Evolutionary conservation across 331 rosid species (phyloP), one percentile per base, ranked within the genome.

Genomic region (Spiraea crenata): DNA sequence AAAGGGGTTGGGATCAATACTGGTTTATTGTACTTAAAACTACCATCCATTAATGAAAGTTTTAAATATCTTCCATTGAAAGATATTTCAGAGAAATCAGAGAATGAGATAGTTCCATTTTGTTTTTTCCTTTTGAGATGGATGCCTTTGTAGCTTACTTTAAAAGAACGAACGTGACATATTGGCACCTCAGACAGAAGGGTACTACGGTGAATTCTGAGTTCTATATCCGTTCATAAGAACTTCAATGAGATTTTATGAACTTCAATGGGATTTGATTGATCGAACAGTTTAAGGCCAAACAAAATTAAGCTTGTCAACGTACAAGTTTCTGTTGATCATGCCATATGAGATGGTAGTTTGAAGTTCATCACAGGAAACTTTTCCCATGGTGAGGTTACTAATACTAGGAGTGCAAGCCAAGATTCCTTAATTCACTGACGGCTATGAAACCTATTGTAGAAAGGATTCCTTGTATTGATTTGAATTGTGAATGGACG

Each of bases 1-100:
- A 73, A 73, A 83, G 69, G 78, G 85, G 81, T 20, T 64, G 74
- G 66, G 57, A 45, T 69, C 65, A 2, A 57, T 57, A 31, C 57
- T 70, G 31, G 13, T 44, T 45, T 45, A n/a, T 16, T 70, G 74
- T 70, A 70, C 35, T 58, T 40, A 57, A 70, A 37, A 57, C 9
- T 6, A 70, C 52, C 14, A 1, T 56, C 60, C 74, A 45, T 79
- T 66, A 70, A 74, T 70, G 66, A 72, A 71, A 82, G 7, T 70
- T 45, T 57, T 15, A 70, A 57, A 37, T 61, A 45, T 70, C 57
- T 44, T 46, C 44, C 65, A 70, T 56, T 16, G 65, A 44, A 45
- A 17, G 66, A 70, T 57, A 38, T 31, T 16, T 25, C 19, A 9
- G 19, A 52, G 58, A 52, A 52, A n/a, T 48, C 3, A 40, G 45